Conservation (phyloP, 139 green algal genomes). For the Edaphochlamys debaryana region DNA sequence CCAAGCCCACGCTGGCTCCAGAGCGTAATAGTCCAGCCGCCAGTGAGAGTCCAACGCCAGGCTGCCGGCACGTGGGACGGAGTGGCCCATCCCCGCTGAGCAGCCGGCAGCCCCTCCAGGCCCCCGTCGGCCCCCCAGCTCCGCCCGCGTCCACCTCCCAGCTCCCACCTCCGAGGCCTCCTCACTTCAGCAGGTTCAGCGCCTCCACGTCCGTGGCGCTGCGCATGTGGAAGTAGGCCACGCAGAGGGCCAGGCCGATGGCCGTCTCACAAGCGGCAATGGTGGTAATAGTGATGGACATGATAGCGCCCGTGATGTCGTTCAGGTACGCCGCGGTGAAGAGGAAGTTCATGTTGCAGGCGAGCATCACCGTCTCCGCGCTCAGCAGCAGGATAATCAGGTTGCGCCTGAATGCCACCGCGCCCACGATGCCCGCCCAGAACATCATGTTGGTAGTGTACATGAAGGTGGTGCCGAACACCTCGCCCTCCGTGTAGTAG, state of each 20-base stretch:
- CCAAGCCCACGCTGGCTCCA: too few relatives aligned
- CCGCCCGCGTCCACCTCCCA: too few relatives aligned
- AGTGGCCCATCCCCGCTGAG: too few relatives aligned
- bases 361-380: slow-evolving; percentile 61
- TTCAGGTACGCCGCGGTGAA: slow-evolving; percentile 60
- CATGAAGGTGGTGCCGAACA: slow-evolving; percentile 46
- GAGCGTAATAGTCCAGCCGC: too few relatives aligned
- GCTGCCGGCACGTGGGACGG: too few relatives aligned
- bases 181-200: slow-evolving; percentile 64
- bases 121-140: too few relatives aligned
- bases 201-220: slow-evolving; percentile 60
- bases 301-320: slow-evolving; percentile 61
- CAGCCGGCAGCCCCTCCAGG: too few relatives aligned
- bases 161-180: too few relatives aligned
- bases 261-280: slow-evolving; percentile 61
- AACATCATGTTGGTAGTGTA: slow-evolving; percentile 61
- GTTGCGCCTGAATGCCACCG: slow-evolving; percentile 57
- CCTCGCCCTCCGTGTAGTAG: slow-evolving; percentile 44
- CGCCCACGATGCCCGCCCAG: slow-evolving; percentile 57
- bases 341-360: slow-evolving; percentile 67
- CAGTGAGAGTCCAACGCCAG: too few relatives aligned
- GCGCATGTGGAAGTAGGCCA: slow-evolving; percentile 63
- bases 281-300: slow-evolving; percentile 65
- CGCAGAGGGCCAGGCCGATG: slow-evolving; percentile 63
- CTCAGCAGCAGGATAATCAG: slow-evolving; percentile 61